Evolutionary conservation across 2,329 filamentous ascomycete genomes (phyloP).

Genomic region (Hymenoscyphus linearis): DNA sequence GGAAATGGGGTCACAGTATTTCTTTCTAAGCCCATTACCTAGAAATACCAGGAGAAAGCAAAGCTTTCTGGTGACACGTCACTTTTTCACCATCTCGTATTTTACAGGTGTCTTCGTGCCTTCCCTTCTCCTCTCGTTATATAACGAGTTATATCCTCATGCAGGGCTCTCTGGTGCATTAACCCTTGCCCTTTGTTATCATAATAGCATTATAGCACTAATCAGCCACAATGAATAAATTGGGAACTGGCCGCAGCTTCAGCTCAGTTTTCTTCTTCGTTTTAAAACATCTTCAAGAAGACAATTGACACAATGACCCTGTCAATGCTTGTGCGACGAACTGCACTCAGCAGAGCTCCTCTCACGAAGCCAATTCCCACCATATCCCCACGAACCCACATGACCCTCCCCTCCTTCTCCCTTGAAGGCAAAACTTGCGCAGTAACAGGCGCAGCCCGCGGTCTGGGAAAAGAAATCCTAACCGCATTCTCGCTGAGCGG

Average conservation of each 20-base stretch:
- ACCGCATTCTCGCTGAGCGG: slow-evolving; percentile 32
- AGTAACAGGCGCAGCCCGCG: slow-evolving; percentile 47
- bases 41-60: not conserved
- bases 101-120: not conserved
- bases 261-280: not conserved
- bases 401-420: slow-evolving; percentile 35
- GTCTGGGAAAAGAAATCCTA: slow-evolving; percentile 46
- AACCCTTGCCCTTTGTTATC: not conserved
- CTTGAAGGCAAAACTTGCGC: slow-evolving; percentile 40
- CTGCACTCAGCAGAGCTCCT: not conserved
- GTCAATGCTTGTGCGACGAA: not conserved
- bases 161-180: not conserved
- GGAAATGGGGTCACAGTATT: not conserved
- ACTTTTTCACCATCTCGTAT: not conserved
- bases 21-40: not conserved
- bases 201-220: not conserved
- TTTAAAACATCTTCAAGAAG: not conserved
- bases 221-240: not conserved
- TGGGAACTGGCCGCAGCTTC: not conserved
- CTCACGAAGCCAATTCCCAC: not conserved
- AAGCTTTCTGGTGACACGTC: not conserved
- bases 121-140: not conserved
- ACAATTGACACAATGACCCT: not conserved
- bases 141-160: not conserved
- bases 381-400: slow-evolving; percentile 12